A percentile compares a stretch with the other conserved stretches of the same genome.
phyloP scores from a whole-genome alignment of 768 basidiomycete species.

The Rhodotorula diobovata region DNA sequence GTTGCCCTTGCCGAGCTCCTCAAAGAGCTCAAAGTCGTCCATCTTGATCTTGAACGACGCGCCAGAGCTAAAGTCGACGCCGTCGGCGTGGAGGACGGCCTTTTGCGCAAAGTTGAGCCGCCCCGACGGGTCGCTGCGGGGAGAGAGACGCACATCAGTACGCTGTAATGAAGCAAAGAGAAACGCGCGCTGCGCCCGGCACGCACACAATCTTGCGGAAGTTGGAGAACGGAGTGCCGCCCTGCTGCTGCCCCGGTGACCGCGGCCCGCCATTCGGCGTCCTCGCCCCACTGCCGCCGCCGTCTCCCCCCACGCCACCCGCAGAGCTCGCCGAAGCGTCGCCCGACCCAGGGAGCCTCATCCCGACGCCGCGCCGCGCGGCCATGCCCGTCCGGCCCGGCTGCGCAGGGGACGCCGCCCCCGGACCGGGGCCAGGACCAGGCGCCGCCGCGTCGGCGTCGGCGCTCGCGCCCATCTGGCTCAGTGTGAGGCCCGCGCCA shows the following conservation, averaged over 20 bases:
- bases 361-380: constrained; percentile 41
- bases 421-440: not conserved
- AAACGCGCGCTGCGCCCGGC: not conserved
- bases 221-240: constrained; percentile 74
- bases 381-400: not conserved
- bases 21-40: constrained; percentile 80
- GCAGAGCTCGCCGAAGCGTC: constrained; percentile 61
- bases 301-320: constrained; percentile 48
- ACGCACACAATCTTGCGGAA: constrained; percentile 90
- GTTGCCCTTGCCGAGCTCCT: constrained; percentile 92
- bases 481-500: constrained; percentile 29
- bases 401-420: not conserved
- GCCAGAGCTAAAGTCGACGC: constrained; percentile 84
- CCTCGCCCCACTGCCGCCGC: constrained; percentile 10
- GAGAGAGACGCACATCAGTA: too few relatives aligned
- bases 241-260: constrained; percentile 52
- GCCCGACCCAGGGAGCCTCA: constrained; percentile 60
- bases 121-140: constrained; percentile 83
- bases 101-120: constrained; percentile 88
- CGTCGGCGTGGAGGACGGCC: constrained; percentile 82
- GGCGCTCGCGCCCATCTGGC: constrained; percentile 6
- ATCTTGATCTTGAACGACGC: constrained; percentile 80
- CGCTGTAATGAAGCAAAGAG: not conserved
- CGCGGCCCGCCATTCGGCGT: not conserved
- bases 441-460: not conserved